These are phyloP conservation scores for Lithospermum erythrorhizon DNA, from an alignment of 257 asterid species.

Conservation along the genomic window DNA sequence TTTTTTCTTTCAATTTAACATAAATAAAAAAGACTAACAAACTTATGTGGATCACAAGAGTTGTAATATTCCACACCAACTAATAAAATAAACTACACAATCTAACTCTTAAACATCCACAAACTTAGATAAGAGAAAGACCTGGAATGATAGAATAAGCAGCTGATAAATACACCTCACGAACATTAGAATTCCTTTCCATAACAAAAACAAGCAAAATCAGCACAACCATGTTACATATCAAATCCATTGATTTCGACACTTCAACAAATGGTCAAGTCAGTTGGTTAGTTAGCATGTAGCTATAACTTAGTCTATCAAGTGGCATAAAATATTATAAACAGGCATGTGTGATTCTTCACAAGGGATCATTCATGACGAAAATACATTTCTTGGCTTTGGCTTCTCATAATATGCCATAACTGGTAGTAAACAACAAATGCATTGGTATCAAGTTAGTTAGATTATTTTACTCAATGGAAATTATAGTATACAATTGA, in stretches of 20 bases:
- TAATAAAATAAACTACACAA: background rate
- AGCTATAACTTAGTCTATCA: background rate
- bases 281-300: background rate
- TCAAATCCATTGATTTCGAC: background rate
- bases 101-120: background rate
- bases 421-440: background rate
- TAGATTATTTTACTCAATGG: background rate
- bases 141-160: background rate
- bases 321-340: background rate
- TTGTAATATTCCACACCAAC: background rate
- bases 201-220: background rate
- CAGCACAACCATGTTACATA: background rate
- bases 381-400: background rate
- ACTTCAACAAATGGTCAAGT: background rate
- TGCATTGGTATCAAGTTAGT: background rate
- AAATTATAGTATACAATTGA: too few relatives aligned
- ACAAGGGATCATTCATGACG: background rate
- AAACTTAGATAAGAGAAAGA: background rate
- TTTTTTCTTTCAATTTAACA: slow-evolving; percentile 1
- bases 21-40: background rate
- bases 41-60: background rate
- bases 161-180: background rate
- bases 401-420: background rate
- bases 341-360: background rate
- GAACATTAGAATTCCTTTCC: background rate